Conservation (phyloP, 2,329 filamentous ascomycete genomes). For the Penicillium sp. region DNA sequence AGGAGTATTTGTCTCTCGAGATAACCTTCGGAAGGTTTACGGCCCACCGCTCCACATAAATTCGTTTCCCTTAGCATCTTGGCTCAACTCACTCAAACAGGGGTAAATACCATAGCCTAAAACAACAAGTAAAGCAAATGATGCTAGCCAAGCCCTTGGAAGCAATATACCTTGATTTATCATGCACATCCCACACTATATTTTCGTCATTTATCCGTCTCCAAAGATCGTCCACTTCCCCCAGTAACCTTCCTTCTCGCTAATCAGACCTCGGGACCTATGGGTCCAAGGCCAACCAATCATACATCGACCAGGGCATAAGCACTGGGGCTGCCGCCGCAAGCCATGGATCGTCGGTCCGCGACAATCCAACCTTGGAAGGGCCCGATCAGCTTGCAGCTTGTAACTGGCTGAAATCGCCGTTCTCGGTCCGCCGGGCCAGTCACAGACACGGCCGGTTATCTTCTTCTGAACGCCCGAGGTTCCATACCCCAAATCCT, state of each 20-base stretch:
- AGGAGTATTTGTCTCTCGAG: constrained; percentile 20
- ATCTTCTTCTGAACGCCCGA: constrained; percentile 5
- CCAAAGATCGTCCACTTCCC: constrained; percentile 8
- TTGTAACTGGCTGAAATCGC: constrained; percentile 13
- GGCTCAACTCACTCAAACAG: background rate
- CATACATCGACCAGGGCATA: background rate
- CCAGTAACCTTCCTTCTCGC: constrained; percentile 1
- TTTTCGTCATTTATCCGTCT: background rate
- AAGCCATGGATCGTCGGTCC: constrained; percentile 9
- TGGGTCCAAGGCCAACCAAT: constrained; percentile 6
- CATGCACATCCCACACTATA: background rate
- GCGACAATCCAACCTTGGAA: background rate
- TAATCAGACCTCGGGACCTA: no score
- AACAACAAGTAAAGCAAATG: background rate
- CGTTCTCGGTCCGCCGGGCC: constrained; percentile 13
- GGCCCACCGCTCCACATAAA: constrained; percentile 19
- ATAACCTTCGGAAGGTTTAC: constrained; percentile 1
- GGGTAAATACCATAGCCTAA: background rate
- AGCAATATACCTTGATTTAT: background rate
- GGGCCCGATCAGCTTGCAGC: background rate
- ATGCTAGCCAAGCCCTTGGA: background rate
- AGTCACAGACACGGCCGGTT: constrained; percentile 13
- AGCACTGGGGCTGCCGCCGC: constrained; percentile 15
- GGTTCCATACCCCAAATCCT: constrained; percentile 19
- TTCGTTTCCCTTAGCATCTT: constrained; percentile 3